phyloP scores from a whole-genome alignment of 1,284 basidiomycete genomes.

The Phellinidium pouzarii region DNA sequence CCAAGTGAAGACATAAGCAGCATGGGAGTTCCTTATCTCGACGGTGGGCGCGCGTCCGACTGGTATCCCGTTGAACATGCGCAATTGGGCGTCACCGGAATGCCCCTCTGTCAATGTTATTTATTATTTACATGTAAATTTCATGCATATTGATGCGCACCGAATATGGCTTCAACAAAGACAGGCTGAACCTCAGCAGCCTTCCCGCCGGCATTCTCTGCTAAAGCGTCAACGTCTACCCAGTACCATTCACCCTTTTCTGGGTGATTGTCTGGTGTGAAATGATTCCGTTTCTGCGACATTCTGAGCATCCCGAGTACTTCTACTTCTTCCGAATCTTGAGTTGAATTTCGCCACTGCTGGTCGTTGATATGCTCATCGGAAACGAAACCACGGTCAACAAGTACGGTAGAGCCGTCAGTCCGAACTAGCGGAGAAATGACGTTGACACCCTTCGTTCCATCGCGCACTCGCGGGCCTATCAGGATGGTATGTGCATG shows the following conservation, averaged over 20 bases:
- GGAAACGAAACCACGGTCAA: conserved; percentile 89
- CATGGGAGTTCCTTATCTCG: conserved; percentile 90
- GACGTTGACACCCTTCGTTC: conserved; percentile 81
- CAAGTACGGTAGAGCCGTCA: conserved; percentile 74
- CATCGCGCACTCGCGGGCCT: conserved; percentile 82
- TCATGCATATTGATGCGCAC: conserved; percentile 37
- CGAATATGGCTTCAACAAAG: conserved; percentile 79
- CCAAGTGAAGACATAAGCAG: conserved; percentile 96
- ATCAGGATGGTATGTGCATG: conserved; percentile 74
- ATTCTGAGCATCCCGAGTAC: conserved; percentile 72
- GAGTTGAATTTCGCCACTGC: conserved; percentile 25
- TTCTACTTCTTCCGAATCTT: conserved; percentile 44
- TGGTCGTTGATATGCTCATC: conserved; percentile 43
- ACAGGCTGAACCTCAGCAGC: conserved; percentile 72
- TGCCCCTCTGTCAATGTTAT: conserved; percentile 61
- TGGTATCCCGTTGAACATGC: conserved; percentile 72
- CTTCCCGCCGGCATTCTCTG: conserved; percentile 71
- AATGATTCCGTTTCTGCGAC: conserved; percentile 63
- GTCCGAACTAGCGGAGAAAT: conserved; percentile 78
- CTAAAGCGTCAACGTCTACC: conserved; percentile 81
- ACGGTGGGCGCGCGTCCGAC: conserved; percentile 81
- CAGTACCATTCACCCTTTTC: conserved; percentile 87
- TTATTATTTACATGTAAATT: conserved; percentile 16
- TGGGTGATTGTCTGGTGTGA: conserved; percentile 87
- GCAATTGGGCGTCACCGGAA: conserved; percentile 58